Evolutionary conservation across 257 asterid genomes (phyloP).

Genomic region (Phtheirospermum japonicum): DNA sequence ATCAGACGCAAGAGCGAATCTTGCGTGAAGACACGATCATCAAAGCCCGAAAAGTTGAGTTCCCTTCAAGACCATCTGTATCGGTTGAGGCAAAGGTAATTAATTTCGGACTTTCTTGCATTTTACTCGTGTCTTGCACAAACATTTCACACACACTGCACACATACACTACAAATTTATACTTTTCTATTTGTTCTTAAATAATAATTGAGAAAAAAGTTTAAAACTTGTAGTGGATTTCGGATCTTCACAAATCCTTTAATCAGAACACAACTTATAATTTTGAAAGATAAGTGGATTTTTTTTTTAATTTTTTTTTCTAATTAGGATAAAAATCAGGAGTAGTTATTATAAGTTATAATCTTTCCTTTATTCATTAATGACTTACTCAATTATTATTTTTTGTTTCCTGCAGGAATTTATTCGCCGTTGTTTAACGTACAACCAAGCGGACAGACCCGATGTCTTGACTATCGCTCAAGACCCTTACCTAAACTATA

Average conservation of each 20-base stretch:
- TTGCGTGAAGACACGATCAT: constrained; percentile 96
- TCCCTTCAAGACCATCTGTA: constrained; percentile 84
- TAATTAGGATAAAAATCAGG: not conserved
- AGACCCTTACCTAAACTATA: constrained; percentile 75
- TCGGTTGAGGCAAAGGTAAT: constrained; percentile 93
- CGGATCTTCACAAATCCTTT: not conserved
- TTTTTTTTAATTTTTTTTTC: too few species aligned
- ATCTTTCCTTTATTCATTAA: not conserved
- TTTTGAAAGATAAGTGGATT: not conserved
- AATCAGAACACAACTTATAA: not conserved
- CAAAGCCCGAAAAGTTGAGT: constrained; percentile 92
- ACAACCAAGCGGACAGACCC: constrained; percentile 87
- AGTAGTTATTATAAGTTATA: too few species aligned
- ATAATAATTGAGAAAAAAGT: too few species aligned
- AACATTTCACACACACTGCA: too few species aligned
- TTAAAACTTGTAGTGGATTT: too few species aligned
- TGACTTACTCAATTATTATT: not conserved
- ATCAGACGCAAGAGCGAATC: constrained; percentile 90
- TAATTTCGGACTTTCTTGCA: not conserved
- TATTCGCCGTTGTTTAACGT: constrained; percentile 88
- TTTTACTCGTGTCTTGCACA: too few species aligned
- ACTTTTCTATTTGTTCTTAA: too few species aligned
- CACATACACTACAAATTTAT: not conserved
- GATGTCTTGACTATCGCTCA: constrained; percentile 84
- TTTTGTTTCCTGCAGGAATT: constrained; percentile 57